phyloP scores from a whole-genome alignment of 352 stramenopile genomes.

The Phytophthora macrochlamydospora region DNA sequence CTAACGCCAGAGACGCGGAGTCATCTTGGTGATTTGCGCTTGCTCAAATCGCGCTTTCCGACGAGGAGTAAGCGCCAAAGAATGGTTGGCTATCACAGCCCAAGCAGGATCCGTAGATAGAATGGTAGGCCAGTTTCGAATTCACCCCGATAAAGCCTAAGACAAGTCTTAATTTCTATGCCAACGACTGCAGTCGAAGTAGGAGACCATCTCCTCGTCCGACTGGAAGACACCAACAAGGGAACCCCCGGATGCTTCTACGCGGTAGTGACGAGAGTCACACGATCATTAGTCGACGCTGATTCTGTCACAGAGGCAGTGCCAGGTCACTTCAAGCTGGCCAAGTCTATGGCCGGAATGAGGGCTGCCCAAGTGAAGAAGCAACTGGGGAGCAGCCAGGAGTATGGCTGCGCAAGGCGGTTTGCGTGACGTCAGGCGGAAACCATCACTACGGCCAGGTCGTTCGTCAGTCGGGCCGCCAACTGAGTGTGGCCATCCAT shows the following conservation, averaged over 20 bases:
- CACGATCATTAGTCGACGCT: neutral
- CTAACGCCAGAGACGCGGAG: slow-evolving; percentile 4
- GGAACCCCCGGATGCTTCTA: no score
- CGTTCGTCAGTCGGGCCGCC: neutral
- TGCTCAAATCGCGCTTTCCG: no score
- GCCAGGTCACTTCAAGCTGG: neutral
- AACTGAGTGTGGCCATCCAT: neutral
- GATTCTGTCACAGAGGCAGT: neutral
- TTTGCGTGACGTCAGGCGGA: neutral
- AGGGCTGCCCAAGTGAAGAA: neutral
- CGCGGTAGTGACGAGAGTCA: neutral
- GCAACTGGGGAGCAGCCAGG: neutral
- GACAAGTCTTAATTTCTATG: neutral
- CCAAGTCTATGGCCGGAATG: neutral
- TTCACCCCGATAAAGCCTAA: neutral
- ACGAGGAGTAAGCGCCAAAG: neutral
- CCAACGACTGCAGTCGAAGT: no score
- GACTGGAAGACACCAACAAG: no score
- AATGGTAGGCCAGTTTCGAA: neutral
- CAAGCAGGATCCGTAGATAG: neutral
- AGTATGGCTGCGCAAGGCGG: neutral
- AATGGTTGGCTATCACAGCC: neutral
- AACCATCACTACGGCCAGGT: neutral
- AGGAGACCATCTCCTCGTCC: no score
- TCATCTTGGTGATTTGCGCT: no score